phyloP scores from a whole-genome alignment of 805 yeast genomes.

The Kuraishia ogatae region DNA sequence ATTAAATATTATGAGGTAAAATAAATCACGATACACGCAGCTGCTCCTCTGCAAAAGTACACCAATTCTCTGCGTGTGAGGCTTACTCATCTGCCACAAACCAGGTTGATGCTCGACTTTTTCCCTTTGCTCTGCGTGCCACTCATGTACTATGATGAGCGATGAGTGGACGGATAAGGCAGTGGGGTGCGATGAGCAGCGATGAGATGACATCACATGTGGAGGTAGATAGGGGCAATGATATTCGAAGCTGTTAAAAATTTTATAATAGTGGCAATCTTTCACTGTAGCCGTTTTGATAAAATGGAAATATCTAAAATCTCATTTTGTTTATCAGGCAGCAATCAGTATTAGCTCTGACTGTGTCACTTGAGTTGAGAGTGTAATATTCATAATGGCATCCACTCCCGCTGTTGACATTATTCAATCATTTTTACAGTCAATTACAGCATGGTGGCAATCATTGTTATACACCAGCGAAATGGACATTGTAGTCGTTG shows the following conservation, averaged over 20 bases:
- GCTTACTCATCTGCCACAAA: neutral
- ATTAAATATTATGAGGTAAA: too few species aligned
- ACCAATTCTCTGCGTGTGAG: neutral
- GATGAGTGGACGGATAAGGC: neutral
- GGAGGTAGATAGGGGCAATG: neutral
- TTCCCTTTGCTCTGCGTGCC: neutral
- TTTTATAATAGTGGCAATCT: too few species aligned
- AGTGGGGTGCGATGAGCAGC: neutral
- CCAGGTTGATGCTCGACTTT: neutral
- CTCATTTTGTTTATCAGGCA: too few species aligned
- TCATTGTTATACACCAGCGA: neutral
- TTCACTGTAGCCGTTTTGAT: too few species aligned
- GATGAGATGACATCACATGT: neutral
- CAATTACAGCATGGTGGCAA: neutral
- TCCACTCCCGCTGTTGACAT: too few species aligned
- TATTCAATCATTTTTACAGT: neutral
- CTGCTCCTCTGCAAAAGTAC: too few species aligned
- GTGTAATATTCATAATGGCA: too few species aligned
- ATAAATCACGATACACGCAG: too few species aligned
- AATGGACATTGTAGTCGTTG: conserved; percentile 16
- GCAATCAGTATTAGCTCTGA: too few species aligned
- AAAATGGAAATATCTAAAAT: too few species aligned
- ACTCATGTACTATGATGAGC: neutral
- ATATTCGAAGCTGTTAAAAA: too few species aligned
- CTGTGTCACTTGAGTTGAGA: too few species aligned